Evolutionary conservation across 257 asterid species (phyloP).

Genomic region (Solanum okadae): DNA sequence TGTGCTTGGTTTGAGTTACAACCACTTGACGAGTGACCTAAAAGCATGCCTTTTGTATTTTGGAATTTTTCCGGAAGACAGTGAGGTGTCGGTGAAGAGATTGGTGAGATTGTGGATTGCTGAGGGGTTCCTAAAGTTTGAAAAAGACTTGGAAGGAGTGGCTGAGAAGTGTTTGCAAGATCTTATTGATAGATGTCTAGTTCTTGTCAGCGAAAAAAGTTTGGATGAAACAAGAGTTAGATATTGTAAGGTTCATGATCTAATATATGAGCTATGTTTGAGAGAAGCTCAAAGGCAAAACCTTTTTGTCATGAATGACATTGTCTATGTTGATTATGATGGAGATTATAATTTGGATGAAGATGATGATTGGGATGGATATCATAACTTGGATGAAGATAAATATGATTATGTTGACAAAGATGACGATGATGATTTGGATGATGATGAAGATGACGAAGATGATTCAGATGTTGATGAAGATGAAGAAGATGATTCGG

Average conservation of each 20-base stretch:
- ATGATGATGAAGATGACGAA: too few relatives aligned
- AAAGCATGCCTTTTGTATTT: background rate
- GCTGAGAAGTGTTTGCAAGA: slow-evolving; percentile 4
- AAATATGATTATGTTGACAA: too few relatives aligned
- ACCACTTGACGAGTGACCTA: background rate
- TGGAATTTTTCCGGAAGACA: background rate
- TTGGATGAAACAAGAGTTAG: background rate
- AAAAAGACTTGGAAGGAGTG: background rate
- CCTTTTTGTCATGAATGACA: background rate
- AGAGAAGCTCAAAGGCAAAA: background rate
- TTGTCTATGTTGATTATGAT: too few relatives aligned
- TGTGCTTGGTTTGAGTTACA: background rate
- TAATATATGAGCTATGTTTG: background rate
- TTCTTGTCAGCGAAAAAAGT: background rate
- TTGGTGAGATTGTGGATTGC: background rate
- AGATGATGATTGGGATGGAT: too few relatives aligned
- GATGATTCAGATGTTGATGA: too few relatives aligned
- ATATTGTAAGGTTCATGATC: slow-evolving; percentile 6
- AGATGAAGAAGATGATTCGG: background rate
- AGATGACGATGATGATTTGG: too few relatives aligned
- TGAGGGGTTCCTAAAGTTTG: slow-evolving; percentile 8
- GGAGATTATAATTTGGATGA: too few relatives aligned
- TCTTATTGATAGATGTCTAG: slow-evolving; percentile 1
- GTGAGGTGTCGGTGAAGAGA: background rate
- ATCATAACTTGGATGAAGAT: too few relatives aligned